A percentile compares a stretch with the other conserved stretches of the same genome.
phyloP scores from a whole-genome alignment of 2,329 filamentous ascomycete genomes.

The Simplicillium sp. region DNA sequence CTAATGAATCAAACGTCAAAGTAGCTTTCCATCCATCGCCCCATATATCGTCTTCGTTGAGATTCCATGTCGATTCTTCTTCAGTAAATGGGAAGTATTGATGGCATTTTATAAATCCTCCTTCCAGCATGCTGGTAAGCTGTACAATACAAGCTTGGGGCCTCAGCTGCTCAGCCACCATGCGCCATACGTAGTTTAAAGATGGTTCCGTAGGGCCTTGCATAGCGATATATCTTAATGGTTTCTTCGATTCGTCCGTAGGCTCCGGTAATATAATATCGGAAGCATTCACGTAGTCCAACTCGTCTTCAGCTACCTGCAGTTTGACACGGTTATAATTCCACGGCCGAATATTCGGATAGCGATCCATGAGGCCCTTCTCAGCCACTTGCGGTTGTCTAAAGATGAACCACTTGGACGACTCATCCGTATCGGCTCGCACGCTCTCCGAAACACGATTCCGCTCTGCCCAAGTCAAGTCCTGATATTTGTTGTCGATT shows the following conservation, averaged over 20 bases:
- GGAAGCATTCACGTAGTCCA: slow-evolving; percentile 79
- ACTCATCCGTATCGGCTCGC: slow-evolving; percentile 22
- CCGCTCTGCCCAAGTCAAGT: slow-evolving; percentile 44
- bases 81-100: slow-evolving; percentile 68
- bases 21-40: slow-evolving; percentile 58
- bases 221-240: slow-evolving; percentile 75
- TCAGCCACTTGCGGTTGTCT: slow-evolving; percentile 20
- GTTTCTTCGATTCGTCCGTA: slow-evolving; percentile 24
- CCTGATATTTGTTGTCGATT: slow-evolving; percentile 40
- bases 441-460: slow-evolving; percentile 31
- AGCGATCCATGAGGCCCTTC: slow-evolving; percentile 58
- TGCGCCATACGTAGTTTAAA: slow-evolving; percentile 83
- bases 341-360: slow-evolving; percentile 84
- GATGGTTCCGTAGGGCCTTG: slow-evolving; percentile 77
- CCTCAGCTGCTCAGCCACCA: slow-evolving; percentile 71
- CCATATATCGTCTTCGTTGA: slow-evolving; percentile 58
- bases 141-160: slow-evolving; percentile 81
- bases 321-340: slow-evolving; percentile 77
- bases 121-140: slow-evolving; percentile 83
- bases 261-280: slow-evolving; percentile 49
- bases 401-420: slow-evolving; percentile 24
- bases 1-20: slow-evolving; percentile 56
- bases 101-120: slow-evolving; percentile 71
- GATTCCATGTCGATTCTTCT: slow-evolving; percentile 39
- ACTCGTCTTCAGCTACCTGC: slow-evolving; percentile 60